These are phyloP conservation scores for Tuber borchii DNA, from an alignment of 495 filamentous ascomycete species.

Conservation along the genomic window DNA sequence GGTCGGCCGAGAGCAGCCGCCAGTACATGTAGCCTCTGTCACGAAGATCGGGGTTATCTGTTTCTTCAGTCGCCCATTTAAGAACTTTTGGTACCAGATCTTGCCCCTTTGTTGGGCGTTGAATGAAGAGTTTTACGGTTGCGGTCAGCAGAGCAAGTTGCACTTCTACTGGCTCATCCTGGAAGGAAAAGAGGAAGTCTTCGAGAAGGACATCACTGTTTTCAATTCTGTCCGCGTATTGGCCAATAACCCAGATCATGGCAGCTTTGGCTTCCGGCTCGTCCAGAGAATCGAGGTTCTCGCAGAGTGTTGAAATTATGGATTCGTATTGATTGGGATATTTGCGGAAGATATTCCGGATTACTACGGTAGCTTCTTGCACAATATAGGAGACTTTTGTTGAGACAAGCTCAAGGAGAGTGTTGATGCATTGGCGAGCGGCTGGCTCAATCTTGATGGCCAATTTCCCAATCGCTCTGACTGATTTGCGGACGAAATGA, in stretches of 20 bases:
- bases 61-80: constrained; percentile 98
- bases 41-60: constrained; percentile 92
- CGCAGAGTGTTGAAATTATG: constrained; percentile 90
- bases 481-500: constrained; percentile 95
- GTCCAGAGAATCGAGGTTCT: constrained; percentile 92
- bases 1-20: constrained; percentile 91
- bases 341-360: constrained; percentile 97
- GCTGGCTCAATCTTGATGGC: constrained; percentile 99
- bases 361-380: constrained; percentile 98
- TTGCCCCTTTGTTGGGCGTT: constrained; percentile 89
- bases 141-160: constrained; percentile 92
- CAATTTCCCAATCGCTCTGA: constrained; percentile 94
- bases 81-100: constrained; percentile 90
- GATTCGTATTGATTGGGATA: constrained; percentile 98
- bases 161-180: constrained; percentile 89
- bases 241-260: constrained; percentile 99
- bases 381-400: constrained; percentile 99
- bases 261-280: constrained; percentile 98
- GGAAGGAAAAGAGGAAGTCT: constrained; percentile 88
- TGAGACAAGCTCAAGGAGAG: constrained; percentile 83
- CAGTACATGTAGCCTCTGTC: constrained; percentile 99
- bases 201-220: constrained; percentile 90
- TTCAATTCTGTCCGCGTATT: constrained; percentile 95
- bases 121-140: constrained; percentile 97
- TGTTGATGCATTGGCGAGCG: constrained; percentile 81